phyloP scores from a whole-genome alignment of 2,329 filamentous ascomycete species.

The Coniochaeta pulveracea region DNA sequence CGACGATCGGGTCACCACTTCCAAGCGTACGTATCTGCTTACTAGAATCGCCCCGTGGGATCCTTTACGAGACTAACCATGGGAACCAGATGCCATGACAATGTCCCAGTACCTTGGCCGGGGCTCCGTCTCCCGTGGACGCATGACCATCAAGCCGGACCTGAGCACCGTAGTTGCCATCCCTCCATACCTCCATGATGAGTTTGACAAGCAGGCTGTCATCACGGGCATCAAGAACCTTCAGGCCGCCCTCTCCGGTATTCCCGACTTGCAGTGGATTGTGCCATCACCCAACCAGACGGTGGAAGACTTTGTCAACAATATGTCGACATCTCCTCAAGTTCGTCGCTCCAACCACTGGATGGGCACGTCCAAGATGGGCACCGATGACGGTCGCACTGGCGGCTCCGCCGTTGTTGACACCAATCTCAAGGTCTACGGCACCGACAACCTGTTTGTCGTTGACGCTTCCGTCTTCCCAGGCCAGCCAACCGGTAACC shows the following conservation, averaged over 20 bases:
- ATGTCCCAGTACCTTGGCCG: constrained; percentile 54
- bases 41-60: too few species aligned
- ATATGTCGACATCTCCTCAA: constrained; percentile 25
- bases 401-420: constrained; percentile 51
- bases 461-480: constrained; percentile 61
- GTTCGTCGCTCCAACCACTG: constrained; percentile 38
- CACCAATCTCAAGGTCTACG: constrained; percentile 50
- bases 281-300: constrained; percentile 39
- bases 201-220: constrained; percentile 51
- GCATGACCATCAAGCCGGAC: constrained; percentile 45
- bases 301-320: constrained; percentile 42
- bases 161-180: constrained; percentile 48
- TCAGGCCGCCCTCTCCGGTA: constrained; percentile 37
- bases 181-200: constrained; percentile 47
- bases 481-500: constrained; percentile 58
- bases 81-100: constrained; percentile 30
- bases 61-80: too few species aligned
- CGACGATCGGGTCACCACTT: constrained; percentile 13
- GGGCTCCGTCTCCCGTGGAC: constrained; percentile 49
- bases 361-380: constrained; percentile 51
- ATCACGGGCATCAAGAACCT: constrained; percentile 52
- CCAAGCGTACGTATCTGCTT: constrained; percentile 10
- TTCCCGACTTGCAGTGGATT: constrained; percentile 43
- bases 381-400: constrained; percentile 41
- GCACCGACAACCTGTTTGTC: constrained; percentile 57